Evolutionary conservation across 768 basidiomycete genomes (phyloP).

Genomic region (Sistotremastrum niveocremeum): DNA sequence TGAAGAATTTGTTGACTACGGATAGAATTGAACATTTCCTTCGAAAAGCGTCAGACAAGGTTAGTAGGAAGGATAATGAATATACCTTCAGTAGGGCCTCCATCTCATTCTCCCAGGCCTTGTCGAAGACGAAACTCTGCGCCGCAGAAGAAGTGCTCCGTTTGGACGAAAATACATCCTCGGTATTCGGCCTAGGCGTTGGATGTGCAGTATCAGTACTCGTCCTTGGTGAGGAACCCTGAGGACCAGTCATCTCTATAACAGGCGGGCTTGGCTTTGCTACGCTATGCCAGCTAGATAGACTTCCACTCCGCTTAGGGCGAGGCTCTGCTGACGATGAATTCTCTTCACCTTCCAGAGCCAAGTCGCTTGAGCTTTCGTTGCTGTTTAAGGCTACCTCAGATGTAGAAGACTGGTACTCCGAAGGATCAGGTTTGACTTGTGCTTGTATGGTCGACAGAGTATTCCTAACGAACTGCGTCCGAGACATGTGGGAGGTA

Average conservation of each 20-base stretch:
- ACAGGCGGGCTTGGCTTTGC: constrained; percentile 24
- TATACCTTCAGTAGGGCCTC: constrained; percentile 73
- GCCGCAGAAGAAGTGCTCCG: constrained; percentile 45
- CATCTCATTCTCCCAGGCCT: constrained; percentile 77
- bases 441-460: constrained; percentile 76
- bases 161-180: constrained; percentile 27
- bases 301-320: constrained; percentile 69
- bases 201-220: constrained; percentile 10
- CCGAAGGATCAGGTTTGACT: constrained; percentile 38
- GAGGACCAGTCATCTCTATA: constrained; percentile 10
- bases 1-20: constrained; percentile 86
- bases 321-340: constrained; percentile 25
- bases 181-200: constrained; percentile 4
- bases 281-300: constrained; percentile 71
- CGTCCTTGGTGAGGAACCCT: constrained; percentile 15
- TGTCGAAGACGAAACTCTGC: constrained; percentile 31
- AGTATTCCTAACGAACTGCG: constrained; percentile 87
- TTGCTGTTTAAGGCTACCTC: constrained; percentile 57
- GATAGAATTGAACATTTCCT: constrained; percentile 94
- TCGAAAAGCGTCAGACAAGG: neutral
- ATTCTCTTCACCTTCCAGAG: constrained; percentile 39
- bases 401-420: constrained; percentile 33
- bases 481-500: constrained; percentile 76
- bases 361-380: constrained; percentile 41
- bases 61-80: neutral